phyloP scores from a whole-genome alignment of 352 stramenopile genomes.

The Globisporangium splendens region DNA sequence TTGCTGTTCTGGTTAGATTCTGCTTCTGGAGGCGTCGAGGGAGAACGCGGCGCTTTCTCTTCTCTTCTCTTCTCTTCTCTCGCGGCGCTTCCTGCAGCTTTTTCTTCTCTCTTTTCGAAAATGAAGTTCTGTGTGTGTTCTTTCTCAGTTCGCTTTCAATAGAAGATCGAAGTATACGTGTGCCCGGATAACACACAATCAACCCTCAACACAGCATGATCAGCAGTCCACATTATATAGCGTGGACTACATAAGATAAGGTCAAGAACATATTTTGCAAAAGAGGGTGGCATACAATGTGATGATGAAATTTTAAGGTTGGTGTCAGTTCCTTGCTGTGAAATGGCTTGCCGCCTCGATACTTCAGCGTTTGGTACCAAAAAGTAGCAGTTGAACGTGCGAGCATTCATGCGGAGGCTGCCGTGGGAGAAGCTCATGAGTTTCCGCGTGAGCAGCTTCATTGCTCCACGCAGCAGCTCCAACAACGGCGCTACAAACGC shows the following conservation, averaged over 20 bases:
- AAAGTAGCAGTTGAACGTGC: too few relatives aligned
- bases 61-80: neutral
- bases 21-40: neutral
- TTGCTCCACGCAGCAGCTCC: conserved; percentile 9
- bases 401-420: conserved; percentile 9
- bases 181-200: neutral
- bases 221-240: too few relatives aligned
- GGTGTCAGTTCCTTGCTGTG: neutral
- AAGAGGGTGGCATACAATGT: neutral
- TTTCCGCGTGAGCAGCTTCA: conserved; percentile 31
- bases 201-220: too few relatives aligned
- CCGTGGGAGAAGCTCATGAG: conserved; percentile 34
- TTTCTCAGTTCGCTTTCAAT: neutral
- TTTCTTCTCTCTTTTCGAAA: neutral
- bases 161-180: neutral
- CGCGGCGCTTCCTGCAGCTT: neutral
- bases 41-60: neutral
- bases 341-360: neutral
- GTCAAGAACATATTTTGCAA: too few relatives aligned
- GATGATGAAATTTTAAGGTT: neutral
- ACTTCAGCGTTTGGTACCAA: neutral
- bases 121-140: conserved; percentile 10
- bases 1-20: too few relatives aligned
- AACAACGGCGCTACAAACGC: neutral
- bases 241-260: too few relatives aligned